These are phyloP conservation scores for Cordyceps cicadae DNA, from an alignment of 2,329 filamentous ascomycete genomes.

Conservation along the genomic window DNA sequence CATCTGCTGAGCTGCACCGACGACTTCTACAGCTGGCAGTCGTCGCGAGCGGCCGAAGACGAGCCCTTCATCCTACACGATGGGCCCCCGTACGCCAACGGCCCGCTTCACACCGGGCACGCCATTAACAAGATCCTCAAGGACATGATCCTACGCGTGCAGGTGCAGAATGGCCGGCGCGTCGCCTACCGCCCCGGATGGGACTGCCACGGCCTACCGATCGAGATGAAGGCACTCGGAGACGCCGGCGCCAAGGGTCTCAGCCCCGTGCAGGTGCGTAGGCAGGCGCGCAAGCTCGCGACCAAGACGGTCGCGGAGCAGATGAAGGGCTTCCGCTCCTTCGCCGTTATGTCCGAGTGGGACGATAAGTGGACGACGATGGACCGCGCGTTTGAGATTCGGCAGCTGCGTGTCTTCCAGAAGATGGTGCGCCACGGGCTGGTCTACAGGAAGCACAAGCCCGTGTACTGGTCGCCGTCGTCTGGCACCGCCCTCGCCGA, in stretches of 20 bases:
- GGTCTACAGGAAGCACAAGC: conserved; percentile 71
- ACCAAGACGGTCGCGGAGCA: conserved; percentile 61
- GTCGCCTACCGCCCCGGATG: conserved; percentile 85
- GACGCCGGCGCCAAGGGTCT: conserved; percentile 34
- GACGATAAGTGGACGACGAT: conserved; percentile 69
- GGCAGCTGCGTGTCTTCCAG: conserved; percentile 67
- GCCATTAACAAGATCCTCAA: conserved; percentile 96
- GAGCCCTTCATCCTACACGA: conserved; percentile 78
- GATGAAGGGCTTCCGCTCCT: conserved; percentile 63
- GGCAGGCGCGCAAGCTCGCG: conserved; percentile 58
- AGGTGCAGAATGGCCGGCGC: conserved; percentile 62
- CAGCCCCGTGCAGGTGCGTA: conserved; percentile 51
- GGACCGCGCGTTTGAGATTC: conserved; percentile 65
- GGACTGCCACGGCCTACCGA: conserved; percentile 96
- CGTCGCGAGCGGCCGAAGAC: conserved; percentile 42
- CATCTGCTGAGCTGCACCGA: conserved; percentile 75
- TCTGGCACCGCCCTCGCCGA: conserved; percentile 73
- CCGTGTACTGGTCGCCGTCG: conserved; percentile 80
- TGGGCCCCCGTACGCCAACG: conserved; percentile 95
- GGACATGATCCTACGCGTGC: conserved; percentile 78
- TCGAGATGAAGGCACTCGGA: conserved; percentile 89
- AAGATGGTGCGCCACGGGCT: conserved; percentile 64
- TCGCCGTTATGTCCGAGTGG: conserved; percentile 78
- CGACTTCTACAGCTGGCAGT: conserved; percentile 85
- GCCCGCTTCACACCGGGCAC: conserved; percentile 82